Base-by-base conservation (phyloP, 257 asterid genomes). In the Penstemon newberryi region DNA sequence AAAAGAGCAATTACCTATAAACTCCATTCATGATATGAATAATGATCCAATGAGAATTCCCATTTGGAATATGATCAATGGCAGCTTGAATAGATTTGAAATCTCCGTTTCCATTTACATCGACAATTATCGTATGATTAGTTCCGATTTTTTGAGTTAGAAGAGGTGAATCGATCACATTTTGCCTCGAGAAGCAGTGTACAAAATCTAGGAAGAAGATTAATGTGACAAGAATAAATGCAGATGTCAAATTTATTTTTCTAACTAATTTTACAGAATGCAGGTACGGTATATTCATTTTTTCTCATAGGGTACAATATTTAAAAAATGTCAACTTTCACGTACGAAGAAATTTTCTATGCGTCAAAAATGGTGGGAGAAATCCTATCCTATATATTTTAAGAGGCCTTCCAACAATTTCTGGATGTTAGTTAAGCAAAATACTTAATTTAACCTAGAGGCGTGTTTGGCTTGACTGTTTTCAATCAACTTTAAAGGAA, bases 21-120 rank as follows among this genome's bases (percentile, higher is more conserved):
- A 77, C 70, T 46, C 98, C 98, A 83, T 83, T 85, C 7, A 51
- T 71, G 60, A 91, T 69, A 69, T 89, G 85, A 69, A 91, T 85
- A 65, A 78, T 73, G 57, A 80, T 40, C 96, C 95, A 91, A 51
- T 91, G 44, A 25, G 89, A 72, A 72, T 91, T 89, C n/a, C 85
- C 82, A 47, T 75, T 75, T 4, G 98, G 95, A 40, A 89, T 83
- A 60, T 83, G 75, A 76, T 91, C 85, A 71, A 89, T 66, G 59
- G 98, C 98, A 59, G 83, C 80, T 64, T 25, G 33, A 25, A 25
- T 25, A 25, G 91, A 63, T 65, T 63, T 74, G 84, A 89, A 91
- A 47, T 89, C 81, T 41, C 92, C 98, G 0, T 79, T n/a, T 19
- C 98, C 98, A 39, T 76, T 56, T 37, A 67, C 61, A 71, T 89